Base-by-base conservation (phyloP, 306 rosid species). In the Fragaria vesca region DNA sequence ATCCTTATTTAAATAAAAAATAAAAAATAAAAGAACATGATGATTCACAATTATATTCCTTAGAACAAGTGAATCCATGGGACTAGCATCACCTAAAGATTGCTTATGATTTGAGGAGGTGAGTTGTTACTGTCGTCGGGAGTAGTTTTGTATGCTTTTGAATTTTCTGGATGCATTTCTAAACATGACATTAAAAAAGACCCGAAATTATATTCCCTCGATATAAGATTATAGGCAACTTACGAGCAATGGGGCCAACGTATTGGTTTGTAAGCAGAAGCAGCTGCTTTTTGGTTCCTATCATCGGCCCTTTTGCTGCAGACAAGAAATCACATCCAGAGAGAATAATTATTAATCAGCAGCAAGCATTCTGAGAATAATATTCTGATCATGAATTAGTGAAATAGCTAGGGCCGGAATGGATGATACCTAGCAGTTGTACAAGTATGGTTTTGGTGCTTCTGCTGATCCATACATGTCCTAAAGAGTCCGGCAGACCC, bases 201-300 rank as follows among this genome's bases (percentile, higher is more conserved):
- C 17, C 66, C 18, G 20, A 5, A 66, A 11, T 28, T 48, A 9
- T 69, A 32, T 32, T 32, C 34, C 34, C 34, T 2, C 34, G 4
- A 11, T 5, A 10, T 24, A 24, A 24, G 26, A 24, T 24, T 24
- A 24, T 52, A 28, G 48, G 79, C 66, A 8, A 87, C 98, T 94
- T 90, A 90, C 97, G 93, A 90, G 97, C 98, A 94, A 66, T 66
- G 79, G 50, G 98, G 98, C 74, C 92, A 86, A 15, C 90, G 75
- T 47, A 85, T 72, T 48, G 93, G 91, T 78, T 83, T 89, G 86
- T 67, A 71, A 67, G 80, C 74, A 42, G 87, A 6, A 7, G 74
- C 45, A 38, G 11, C 72, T 15, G 79, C 12, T 61, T 82, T 86
- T 75, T 83, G 89, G 38, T 74, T 36, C 66, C 75, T 80, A 47